Evolutionary conservation across 2,329 filamentous ascomycete species (phyloP).

Genomic region (Atkinsonella hypoxylon): DNA sequence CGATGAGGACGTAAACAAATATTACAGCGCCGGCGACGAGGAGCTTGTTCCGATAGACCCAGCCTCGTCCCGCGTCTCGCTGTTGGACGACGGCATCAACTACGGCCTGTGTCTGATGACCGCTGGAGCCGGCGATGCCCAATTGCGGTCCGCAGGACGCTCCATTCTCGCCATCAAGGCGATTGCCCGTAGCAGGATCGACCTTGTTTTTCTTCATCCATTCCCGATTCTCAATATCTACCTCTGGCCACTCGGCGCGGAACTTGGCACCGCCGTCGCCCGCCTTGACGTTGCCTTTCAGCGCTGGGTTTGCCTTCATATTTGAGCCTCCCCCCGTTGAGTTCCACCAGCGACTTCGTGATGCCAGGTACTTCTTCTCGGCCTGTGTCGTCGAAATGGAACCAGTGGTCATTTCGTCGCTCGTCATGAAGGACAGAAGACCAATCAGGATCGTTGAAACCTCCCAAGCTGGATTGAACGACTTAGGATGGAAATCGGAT

Average conservation of each 20-base stretch:
- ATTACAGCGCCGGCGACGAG: constrained; percentile 57
- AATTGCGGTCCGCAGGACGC: constrained; percentile 40
- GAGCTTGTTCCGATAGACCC: constrained; percentile 70
- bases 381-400: constrained; percentile 64
- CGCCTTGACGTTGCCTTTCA: constrained; percentile 73
- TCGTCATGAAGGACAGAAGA: constrained; percentile 93
- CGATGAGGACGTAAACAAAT: constrained; percentile 74
- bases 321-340: constrained; percentile 78
- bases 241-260: constrained; percentile 74
- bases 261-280: constrained; percentile 93
- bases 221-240: constrained; percentile 80
- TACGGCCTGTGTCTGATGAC: constrained; percentile 54
- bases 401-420: constrained; percentile 96
- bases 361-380: constrained; percentile 69
- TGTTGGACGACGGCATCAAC: constrained; percentile 67
- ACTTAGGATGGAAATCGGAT: constrained; percentile 94
- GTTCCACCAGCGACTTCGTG: constrained; percentile 88
- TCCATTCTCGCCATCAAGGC: constrained; percentile 35
- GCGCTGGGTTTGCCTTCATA: constrained; percentile 35
- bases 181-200: constrained; percentile 62
- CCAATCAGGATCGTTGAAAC: constrained; percentile 94
- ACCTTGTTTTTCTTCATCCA: constrained; percentile 82
- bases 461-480: constrained; percentile 97
- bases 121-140: constrained; percentile 47
- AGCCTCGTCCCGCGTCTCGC: constrained; percentile 72